Evolutionary conservation across 2,329 filamentous ascomycete species (phyloP).

Genomic region (Bipolaris zeicola): DNA sequence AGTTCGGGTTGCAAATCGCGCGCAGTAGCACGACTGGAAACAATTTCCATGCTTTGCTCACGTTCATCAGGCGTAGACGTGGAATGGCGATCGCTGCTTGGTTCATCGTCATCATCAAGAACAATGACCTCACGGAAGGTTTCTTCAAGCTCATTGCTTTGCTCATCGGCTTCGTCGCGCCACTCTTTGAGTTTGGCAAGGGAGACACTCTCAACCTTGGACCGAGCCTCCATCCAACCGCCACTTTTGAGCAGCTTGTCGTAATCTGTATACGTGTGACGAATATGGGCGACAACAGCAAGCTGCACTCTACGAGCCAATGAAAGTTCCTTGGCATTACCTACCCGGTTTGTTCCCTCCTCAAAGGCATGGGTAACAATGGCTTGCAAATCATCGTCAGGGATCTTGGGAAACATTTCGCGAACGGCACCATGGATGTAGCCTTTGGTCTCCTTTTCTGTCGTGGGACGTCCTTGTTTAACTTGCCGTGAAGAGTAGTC

Average conservation of each 20-base stretch:
- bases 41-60: slow-evolving; percentile 41
- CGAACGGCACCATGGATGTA: slow-evolving; percentile 64
- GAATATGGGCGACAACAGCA: slow-evolving; percentile 66
- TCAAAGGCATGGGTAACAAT: slow-evolving; percentile 67
- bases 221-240: slow-evolving; percentile 61
- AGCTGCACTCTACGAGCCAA: slow-evolving; percentile 64
- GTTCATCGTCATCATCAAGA: slow-evolving; percentile 65
- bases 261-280: slow-evolving; percentile 67
- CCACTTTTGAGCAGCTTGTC: slow-evolving; percentile 61
- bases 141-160: slow-evolving; percentile 63
- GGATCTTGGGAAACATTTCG: slow-evolving; percentile 68
- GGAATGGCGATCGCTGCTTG: slow-evolving; percentile 45
- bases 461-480: slow-evolving; percentile 33
- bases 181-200: slow-evolving; percentile 65
- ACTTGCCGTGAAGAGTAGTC: slow-evolving; percentile 38
- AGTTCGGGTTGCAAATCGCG: slow-evolving; percentile 38
- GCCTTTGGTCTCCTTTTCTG: slow-evolving; percentile 56
- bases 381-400: slow-evolving; percentile 60
- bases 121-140: slow-evolving; percentile 68
- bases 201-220: slow-evolving; percentile 60
- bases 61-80: slow-evolving; percentile 30
- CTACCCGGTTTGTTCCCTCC: slow-evolving; percentile 63
- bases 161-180: slow-evolving; percentile 61
- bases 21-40: slow-evolving; percentile 40
- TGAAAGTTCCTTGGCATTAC: slow-evolving; percentile 60